Evolutionary conservation across 805 yeast genomes (phyloP).

Genomic region (Wickerhamiella sergipiensis): DNA sequence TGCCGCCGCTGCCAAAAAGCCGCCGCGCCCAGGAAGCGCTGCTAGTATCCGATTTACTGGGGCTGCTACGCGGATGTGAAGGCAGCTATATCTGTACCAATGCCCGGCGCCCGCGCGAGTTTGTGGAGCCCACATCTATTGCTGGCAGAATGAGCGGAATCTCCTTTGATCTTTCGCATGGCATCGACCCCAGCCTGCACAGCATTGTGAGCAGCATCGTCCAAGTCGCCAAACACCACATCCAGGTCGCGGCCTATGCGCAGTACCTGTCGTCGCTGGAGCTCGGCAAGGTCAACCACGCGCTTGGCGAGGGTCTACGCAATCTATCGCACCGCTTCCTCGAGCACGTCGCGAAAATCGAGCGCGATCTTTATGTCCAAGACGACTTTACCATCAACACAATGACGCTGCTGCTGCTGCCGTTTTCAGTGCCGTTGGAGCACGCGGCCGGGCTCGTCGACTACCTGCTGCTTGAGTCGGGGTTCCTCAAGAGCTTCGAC

Average conservation of each 20-base stretch:
- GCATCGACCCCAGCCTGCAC: constrained; percentile 59
- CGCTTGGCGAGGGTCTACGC: constrained; percentile 50
- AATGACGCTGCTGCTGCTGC: constrained; percentile 38
- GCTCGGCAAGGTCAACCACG: constrained; percentile 64
- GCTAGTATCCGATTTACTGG: constrained; percentile 54
- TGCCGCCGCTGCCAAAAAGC: background rate
- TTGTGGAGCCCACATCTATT: constrained; percentile 34
- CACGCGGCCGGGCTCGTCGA: constrained; percentile 44
- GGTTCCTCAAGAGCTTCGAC: background rate
- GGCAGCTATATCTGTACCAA: constrained; percentile 59
- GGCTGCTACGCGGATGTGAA: constrained; percentile 47
- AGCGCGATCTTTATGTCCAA: constrained; percentile 37
- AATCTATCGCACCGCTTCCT: constrained; percentile 27
- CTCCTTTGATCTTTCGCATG: constrained; percentile 57
- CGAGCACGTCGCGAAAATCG: constrained; percentile 28
- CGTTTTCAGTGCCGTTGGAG: constrained; percentile 29
- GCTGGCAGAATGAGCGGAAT: constrained; percentile 48
- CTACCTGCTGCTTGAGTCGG: constrained; percentile 8
- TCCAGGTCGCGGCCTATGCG: constrained; percentile 44
- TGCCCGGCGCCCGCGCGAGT: constrained; percentile 8
- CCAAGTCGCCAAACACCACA: constrained; percentile 48
- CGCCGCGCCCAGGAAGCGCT: constrained; percentile 46
- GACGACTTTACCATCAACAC: constrained; percentile 43
- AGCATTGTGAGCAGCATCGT: constrained; percentile 51
- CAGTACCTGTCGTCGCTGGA: constrained; percentile 40